Evolutionary conservation across 768 basidiomycete species (phyloP).

Genomic region (Mycena sanguinolenta): DNA sequence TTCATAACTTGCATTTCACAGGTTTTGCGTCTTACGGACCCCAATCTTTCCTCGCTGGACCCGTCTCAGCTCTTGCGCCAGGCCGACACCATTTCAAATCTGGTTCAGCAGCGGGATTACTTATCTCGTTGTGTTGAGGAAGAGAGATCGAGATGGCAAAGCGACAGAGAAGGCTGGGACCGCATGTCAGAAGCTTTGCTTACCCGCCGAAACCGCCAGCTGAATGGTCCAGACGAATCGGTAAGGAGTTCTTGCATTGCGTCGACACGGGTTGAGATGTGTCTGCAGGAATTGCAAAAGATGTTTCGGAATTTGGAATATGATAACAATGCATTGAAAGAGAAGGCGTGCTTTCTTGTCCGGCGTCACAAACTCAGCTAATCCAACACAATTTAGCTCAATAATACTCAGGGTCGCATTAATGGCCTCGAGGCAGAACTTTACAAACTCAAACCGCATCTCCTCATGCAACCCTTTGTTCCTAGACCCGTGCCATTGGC

Average conservation of each 20-base stretch:
- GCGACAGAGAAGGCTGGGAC: conserved; percentile 75
- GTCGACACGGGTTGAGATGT: not conserved
- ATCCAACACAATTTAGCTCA: conserved; percentile 56
- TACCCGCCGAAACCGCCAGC: conserved; percentile 58
- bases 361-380: not conserved
- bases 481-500: conserved; percentile 4
- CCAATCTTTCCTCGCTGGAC: conserved; percentile 47
- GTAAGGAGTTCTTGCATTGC: conserved; percentile 44
- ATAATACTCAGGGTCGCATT: conserved; percentile 68
- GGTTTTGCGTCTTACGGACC: conserved; percentile 63
- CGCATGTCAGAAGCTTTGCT: conserved; percentile 78
- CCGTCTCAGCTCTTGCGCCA: conserved; percentile 66
- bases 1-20: conserved; percentile 37
- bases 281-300: conserved; percentile 67
- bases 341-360: conserved; percentile 60
- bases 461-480: conserved; percentile 70
- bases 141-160: conserved; percentile 71
- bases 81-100: conserved; percentile 69
- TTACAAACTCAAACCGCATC: conserved; percentile 72
- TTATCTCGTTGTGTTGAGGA: conserved; percentile 66
- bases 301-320: conserved; percentile 63
- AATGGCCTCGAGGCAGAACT: conserved; percentile 74
- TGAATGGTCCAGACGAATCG: conserved; percentile 55
- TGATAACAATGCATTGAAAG: conserved; percentile 73
- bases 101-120: conserved; percentile 72